phyloP scores from a whole-genome alignment of 2,329 filamentous ascomycete genomes.

The Aspergillus pseudonomiae region DNA sequence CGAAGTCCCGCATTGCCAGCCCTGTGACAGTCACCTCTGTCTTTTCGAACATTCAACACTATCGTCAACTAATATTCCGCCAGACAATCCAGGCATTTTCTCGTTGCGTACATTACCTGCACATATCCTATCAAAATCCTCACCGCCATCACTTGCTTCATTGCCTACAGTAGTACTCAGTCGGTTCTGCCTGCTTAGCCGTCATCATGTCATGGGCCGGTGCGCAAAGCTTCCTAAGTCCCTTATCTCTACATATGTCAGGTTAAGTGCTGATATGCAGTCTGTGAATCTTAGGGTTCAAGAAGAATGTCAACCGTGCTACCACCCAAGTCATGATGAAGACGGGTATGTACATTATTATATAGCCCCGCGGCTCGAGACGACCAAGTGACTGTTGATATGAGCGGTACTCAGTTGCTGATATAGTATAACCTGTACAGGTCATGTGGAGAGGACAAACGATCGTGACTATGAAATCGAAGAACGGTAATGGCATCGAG shows the following conservation, averaged over 20 bases:
- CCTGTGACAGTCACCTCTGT: background rate
- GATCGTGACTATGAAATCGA: conserved; percentile 99
- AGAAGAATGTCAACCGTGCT: conserved; percentile 97
- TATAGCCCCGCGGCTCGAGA: conserved; percentile 16
- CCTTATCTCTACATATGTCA: background rate
- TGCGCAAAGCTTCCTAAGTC: conserved; percentile 35
- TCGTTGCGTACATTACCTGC: background rate
- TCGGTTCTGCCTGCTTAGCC: conserved; percentile 19
- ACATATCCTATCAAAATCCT: background rate
- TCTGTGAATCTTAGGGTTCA: conserved; percentile 65
- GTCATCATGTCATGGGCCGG: conserved; percentile 72
- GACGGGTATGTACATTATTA: conserved; percentile 65
- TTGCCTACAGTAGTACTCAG: background rate
- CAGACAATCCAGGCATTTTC: background rate
- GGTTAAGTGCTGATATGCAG: conserved; percentile 9
- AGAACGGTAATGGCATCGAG: conserved; percentile 64
- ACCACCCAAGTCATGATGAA: conserved; percentile 99
- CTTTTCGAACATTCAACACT: background rate
- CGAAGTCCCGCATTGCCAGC: background rate
- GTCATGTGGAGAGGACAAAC: conserved; percentile 97
- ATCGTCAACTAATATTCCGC: background rate
- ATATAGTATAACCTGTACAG: conserved; percentile 45
- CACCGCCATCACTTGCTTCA: background rate
- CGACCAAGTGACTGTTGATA: background rate
- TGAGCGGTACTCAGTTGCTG: background rate